Evolutionary conservation across 495 filamentous ascomycete species (phyloP).

Genomic region (Penicillium cosmopolitanum): DNA sequence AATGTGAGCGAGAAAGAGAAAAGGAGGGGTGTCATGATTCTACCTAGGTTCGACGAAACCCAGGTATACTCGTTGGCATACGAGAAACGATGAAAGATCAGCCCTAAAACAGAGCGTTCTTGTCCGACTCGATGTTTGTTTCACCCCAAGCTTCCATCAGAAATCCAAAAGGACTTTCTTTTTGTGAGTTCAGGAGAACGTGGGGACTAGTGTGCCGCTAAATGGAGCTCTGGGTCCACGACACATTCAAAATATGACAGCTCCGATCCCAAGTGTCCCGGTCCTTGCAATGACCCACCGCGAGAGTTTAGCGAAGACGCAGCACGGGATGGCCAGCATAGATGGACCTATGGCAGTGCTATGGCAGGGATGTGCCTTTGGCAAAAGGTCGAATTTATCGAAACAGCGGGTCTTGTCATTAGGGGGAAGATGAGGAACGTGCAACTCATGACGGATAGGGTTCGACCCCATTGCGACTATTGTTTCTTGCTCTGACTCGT

Average conservation of each 20-base stretch:
- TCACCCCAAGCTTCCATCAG: neutral
- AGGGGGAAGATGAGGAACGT: conserved; percentile 18
- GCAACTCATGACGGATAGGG: conserved; percentile 17
- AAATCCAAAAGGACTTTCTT: neutral
- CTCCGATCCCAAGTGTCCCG: conserved; percentile 28
- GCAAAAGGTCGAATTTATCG: neutral
- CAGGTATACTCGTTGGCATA: neutral
- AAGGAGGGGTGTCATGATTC: neutral
- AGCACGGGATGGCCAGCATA: conserved; percentile 10
- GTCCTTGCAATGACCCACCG: conserved; percentile 12
- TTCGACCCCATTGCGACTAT: conserved; percentile 13
- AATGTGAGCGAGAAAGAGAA: neutral
- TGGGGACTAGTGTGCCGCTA: conserved; percentile 28
- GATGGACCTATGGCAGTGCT: neutral
- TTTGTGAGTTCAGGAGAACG: conserved; percentile 18
- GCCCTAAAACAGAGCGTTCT: neutral
- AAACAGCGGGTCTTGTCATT: neutral
- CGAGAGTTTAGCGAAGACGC: conserved; percentile 17
- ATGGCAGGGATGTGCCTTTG: conserved; percentile 10
- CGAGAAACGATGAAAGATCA: neutral
- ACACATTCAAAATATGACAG: conserved; percentile 45
- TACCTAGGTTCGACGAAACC: neutral
- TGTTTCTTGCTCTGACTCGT: conserved; percentile 24
- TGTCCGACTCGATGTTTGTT: conserved; percentile 4
- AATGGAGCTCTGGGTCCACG: conserved; percentile 23